Percentiles rank a stretch among this genome's conserved stretches.
Conservation (phyloP, 768 basidiomycete species). For the Lactarius sanguifluus region DNA sequence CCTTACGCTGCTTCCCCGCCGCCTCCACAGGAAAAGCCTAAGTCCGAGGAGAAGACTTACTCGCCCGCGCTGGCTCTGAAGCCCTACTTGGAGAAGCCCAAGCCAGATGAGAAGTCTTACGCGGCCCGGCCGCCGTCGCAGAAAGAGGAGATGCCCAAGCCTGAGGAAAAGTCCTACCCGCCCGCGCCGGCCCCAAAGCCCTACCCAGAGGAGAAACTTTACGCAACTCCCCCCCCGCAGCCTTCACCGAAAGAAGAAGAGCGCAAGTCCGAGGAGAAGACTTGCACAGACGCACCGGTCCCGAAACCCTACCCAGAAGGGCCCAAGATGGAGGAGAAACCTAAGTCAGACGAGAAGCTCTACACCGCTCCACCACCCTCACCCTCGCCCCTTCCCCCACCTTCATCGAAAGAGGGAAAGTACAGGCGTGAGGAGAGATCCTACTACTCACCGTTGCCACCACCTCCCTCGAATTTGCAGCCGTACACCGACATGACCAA, state of each 20-base stretch:
- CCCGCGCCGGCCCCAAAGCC: background rate
- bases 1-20: too few species aligned
- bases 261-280: slow-evolving; percentile 8
- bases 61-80: background rate
- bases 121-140: background rate
- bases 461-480: background rate
- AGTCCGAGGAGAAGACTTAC: background rate
- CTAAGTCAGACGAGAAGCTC: background rate
- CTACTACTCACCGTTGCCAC: background rate
- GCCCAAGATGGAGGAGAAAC: background rate
- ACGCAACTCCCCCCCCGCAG: background rate
- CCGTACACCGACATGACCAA: background rate
- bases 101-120: too few species aligned
- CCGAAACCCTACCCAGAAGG: background rate
- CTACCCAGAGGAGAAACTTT: background rate
- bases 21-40: too few species aligned
- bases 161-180: background rate
- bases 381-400: background rate
- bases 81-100: background rate
- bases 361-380: too few species aligned
- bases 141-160: slow-evolving; percentile 8
- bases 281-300: background rate
- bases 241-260: slow-evolving; percentile 4
- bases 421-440: background rate
- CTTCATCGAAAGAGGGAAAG: background rate